These are phyloP conservation scores for Mayamaea pseudoterrestris DNA, from an alignment of 108 stramenopile species.

Conservation along the genomic window DNA sequence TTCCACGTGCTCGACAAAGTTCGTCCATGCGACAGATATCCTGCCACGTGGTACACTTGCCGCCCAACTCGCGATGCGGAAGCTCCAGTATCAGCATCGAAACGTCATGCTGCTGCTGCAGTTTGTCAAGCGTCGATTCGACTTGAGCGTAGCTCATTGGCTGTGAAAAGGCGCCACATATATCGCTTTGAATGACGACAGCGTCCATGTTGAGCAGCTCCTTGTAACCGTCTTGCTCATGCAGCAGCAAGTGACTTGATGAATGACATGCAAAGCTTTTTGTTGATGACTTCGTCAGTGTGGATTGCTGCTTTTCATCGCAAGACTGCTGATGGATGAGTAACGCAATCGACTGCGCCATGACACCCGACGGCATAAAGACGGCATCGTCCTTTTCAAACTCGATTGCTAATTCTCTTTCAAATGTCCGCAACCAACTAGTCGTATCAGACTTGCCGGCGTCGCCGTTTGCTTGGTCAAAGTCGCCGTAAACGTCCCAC, in stretches of 20 bases:
- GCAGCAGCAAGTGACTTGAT: constrained; percentile 55
- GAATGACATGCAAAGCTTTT: constrained; percentile 68
- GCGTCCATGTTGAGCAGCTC: constrained; percentile 38
- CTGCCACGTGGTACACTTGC: constrained; percentile 53
- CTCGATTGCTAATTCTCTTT: constrained; percentile 38
- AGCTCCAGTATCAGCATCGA: constrained; percentile 56
- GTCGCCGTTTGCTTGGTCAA: constrained; percentile 8
- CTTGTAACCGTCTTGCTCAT: constrained; percentile 43
- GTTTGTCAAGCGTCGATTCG: not conserved
- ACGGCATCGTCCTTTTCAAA: constrained; percentile 70
- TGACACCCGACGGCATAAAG: constrained; percentile 67
- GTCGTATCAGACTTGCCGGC: too few species aligned
- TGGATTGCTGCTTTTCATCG: constrained; percentile 1
- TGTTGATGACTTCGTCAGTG: too few species aligned
- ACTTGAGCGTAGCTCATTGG: not conserved
- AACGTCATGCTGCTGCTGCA: constrained; percentile 1
- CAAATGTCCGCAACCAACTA: constrained; percentile 51
- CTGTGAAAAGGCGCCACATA: not conserved
- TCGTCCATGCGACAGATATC: constrained; percentile 36
- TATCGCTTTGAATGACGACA: not conserved
- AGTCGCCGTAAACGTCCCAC: constrained; percentile 57
- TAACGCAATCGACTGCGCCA: constrained; percentile 69
- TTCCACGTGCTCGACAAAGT: constrained; percentile 20
- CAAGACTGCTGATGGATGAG: constrained; percentile 28
- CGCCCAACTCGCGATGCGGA: constrained; percentile 79